Percentiles rank a stretch among this genome's conserved stretches.
These are phyloP conservation scores for Solanum habrochaites DNA, from an alignment of 257 asterid genomes.

Conservation along the genomic window DNA sequence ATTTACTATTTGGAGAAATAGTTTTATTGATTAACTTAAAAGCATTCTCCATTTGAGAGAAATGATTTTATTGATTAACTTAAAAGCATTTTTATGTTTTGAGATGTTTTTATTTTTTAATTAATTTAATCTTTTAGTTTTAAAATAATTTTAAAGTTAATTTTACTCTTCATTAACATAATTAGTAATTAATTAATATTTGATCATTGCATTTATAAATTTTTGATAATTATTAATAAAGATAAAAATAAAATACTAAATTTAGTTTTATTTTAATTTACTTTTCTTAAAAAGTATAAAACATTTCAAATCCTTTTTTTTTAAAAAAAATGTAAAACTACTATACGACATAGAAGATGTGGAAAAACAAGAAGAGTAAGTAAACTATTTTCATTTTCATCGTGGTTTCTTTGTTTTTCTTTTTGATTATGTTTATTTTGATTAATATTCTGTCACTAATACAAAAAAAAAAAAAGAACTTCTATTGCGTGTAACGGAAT, in stretches of 20 bases:
- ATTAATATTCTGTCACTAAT: not conserved
- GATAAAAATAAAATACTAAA: too few species aligned
- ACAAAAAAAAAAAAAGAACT: not conserved
- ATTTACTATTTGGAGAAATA: accelerated
- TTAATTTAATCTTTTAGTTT: accelerated
- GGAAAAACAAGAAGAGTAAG: not conserved
- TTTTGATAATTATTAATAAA: too few species aligned
- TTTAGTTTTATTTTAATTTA: too few species aligned
- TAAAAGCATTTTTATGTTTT: accelerated
- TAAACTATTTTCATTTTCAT: too few species aligned
- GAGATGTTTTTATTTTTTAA: too few species aligned
- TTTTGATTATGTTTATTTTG: not conserved
- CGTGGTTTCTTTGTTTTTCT: not conserved
- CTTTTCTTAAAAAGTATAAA: accelerated
- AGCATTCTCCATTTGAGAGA: accelerated
- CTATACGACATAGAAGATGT: not conserved
- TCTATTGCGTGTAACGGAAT: not conserved
- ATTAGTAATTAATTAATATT: too few species aligned
- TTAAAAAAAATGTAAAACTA: too few species aligned
- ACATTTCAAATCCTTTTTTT: not conserved
- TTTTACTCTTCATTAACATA: too few species aligned
- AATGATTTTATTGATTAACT: accelerated
- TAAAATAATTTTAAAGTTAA: too few species aligned
- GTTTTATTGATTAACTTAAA: accelerated
- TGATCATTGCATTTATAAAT: too few species aligned